These are phyloP conservation scores for Chlorella sp. DNA, from an alignment of 139 green algal genomes.

Conservation along the genomic window DNA sequence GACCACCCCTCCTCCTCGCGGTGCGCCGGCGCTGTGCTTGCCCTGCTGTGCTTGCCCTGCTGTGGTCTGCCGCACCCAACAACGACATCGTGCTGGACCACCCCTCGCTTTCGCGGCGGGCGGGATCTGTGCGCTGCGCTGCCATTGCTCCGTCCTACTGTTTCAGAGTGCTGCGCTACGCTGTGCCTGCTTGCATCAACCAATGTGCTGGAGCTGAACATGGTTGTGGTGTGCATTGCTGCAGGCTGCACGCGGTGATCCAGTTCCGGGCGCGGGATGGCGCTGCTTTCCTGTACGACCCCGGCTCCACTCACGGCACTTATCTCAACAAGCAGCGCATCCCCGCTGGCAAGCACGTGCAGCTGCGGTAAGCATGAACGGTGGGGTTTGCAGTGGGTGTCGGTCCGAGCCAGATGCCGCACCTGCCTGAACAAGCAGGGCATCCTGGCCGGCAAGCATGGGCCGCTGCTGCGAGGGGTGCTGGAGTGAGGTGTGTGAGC, in stretches of 20 bases:
- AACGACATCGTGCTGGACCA: conserved; percentile 81
- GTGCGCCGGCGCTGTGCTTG: neutral
- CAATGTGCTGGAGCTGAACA: too few species aligned
- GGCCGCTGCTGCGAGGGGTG: too few species aligned
- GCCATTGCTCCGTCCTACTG: neutral
- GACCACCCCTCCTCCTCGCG: conserved; percentile 81
- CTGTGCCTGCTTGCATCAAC: neutral
- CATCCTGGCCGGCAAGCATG: too few species aligned
- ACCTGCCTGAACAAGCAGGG: too few species aligned
- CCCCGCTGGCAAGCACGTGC: conserved; percentile 59
- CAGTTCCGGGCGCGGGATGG: conserved; percentile 67
- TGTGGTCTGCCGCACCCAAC: conserved; percentile 36
- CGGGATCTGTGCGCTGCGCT: too few species aligned
- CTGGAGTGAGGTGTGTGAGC: too few species aligned
- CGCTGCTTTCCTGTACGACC: conserved; percentile 87
- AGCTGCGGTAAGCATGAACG: conserved; percentile 49
- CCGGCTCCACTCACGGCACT: conserved; percentile 85
- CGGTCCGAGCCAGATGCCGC: too few species aligned
- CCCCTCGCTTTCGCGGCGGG: conserved; percentile 63
- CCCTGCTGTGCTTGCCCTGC: neutral
- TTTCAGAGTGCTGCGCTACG: neutral
- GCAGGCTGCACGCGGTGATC: conserved; percentile 64
- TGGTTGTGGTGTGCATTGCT: neutral
- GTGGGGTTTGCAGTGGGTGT: too few species aligned
- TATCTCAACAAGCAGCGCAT: conserved; percentile 91